A percentile compares a stretch with the other conserved stretches of the same genome.
Conservation (phyloP, 192 early-diverging fungal genomes). For the Coemansia reversa region DNA sequence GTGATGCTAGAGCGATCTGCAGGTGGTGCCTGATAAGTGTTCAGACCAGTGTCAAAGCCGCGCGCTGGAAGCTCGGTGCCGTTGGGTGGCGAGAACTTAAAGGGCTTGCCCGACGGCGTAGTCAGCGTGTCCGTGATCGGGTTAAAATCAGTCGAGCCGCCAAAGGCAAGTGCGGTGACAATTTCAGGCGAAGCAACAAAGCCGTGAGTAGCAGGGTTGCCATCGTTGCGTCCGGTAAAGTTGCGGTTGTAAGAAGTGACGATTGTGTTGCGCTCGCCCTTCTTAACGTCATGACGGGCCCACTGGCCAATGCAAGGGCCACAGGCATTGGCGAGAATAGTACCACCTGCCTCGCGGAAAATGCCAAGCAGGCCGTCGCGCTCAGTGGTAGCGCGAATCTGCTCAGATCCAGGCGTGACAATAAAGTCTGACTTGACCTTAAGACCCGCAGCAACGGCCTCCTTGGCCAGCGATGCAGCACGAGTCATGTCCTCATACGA, state of each 20-base stretch:
- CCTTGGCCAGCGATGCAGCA: slow-evolving; percentile 83
- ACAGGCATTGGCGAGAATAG: slow-evolving; percentile 95
- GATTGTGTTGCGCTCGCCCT: slow-evolving; percentile 97
- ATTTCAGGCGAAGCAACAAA: slow-evolving; percentile 94
- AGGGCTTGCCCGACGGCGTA: slow-evolving; percentile 87
- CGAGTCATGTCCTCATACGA: slow-evolving; percentile 97
- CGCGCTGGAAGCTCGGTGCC: slow-evolving; percentile 86
- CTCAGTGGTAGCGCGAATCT: slow-evolving; percentile 94
- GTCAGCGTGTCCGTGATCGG: slow-evolving; percentile 86
- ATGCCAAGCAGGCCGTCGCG: slow-evolving; percentile 82
- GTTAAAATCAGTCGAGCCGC: slow-evolving; percentile 93
- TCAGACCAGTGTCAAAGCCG: slow-evolving; percentile 91
- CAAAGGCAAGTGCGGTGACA: slow-evolving; percentile 94
- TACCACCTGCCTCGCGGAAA: slow-evolving; percentile 77
- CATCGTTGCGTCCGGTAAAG: slow-evolving; percentile 99
- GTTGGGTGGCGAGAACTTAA: slow-evolving; percentile 86
- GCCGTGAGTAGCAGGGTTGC: slow-evolving; percentile 93
- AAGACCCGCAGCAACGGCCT: slow-evolving; percentile 78
- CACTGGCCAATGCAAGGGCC: slow-evolving; percentile 99
- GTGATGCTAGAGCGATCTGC: slow-evolving; percentile 70
- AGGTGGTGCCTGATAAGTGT: slow-evolving; percentile 96
- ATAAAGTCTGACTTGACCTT: slow-evolving; percentile 82
- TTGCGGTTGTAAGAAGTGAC: slow-evolving; percentile 99
- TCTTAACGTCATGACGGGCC: slow-evolving; percentile 95
- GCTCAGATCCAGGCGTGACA: slow-evolving; percentile 96